phyloP scores from a whole-genome alignment of 495 filamentous ascomycete genomes.

The Beverwykella pulmonaria region DNA sequence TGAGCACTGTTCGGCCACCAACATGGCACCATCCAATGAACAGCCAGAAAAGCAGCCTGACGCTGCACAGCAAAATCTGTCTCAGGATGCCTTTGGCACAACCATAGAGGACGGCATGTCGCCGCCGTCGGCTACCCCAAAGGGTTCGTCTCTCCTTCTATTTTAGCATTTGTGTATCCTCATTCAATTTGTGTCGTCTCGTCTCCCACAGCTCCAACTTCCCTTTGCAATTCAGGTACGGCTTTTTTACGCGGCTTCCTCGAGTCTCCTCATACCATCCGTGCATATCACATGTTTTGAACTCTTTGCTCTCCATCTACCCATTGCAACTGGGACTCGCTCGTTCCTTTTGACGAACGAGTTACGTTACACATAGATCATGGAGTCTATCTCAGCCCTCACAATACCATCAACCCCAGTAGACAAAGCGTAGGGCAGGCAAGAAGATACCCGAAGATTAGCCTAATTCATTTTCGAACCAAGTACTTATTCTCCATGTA shows the following conservation, averaged over 20 bases:
- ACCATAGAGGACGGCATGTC: slow-evolving; percentile 19
- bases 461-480: background rate
- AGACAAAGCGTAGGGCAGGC: background rate
- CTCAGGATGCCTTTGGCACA: slow-evolving; percentile 4
- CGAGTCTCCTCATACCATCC: background rate
- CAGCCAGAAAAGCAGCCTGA: slow-evolving; percentile 14
- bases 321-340: background rate
- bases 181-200: background rate
- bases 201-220: background rate
- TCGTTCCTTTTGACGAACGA: background rate
- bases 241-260: too few relatives aligned
- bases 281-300: background rate
- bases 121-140: slow-evolving; percentile 22
- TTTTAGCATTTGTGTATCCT: background rate
- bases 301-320: background rate
- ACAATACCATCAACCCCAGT: background rate
- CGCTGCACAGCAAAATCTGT: slow-evolving; percentile 25
- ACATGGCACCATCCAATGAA: slow-evolving; percentile 27
- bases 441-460: background rate
- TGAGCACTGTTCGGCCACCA: background rate
- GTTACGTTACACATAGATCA: too few relatives aligned
- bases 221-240: background rate
- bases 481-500: slow-evolving; percentile 10
- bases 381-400: background rate
- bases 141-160: slow-evolving; percentile 26